A percentile compares a stretch with the other conserved stretches of the same genome.
These are phyloP conservation scores for Ophiostoma tasmaniense DNA, from an alignment of 2,329 filamentous ascomycete genomes.

Conservation along the genomic window DNA sequence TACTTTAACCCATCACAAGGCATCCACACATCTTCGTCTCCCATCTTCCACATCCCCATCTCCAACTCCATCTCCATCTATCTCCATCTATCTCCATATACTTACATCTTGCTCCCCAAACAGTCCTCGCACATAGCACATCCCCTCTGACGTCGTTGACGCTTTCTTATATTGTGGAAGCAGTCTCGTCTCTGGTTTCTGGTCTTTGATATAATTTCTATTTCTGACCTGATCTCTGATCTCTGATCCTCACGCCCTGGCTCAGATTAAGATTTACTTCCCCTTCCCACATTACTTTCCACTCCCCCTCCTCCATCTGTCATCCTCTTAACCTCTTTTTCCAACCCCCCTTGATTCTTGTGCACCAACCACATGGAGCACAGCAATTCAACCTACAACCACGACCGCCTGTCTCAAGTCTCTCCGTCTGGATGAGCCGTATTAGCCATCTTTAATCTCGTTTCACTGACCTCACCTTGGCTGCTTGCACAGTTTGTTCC, in stretches of 20 bases:
- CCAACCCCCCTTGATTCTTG: background rate
- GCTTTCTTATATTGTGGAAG: background rate
- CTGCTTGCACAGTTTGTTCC: background rate
- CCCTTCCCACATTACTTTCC: background rate
- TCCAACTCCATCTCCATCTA: constrained; percentile 23
- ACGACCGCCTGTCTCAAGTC: background rate
- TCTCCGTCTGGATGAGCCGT: background rate
- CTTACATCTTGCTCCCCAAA: background rate
- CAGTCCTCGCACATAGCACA: background rate
- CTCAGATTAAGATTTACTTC: background rate
- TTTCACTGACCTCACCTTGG: background rate
- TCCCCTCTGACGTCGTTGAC: background rate
- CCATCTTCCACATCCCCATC: constrained; percentile 1
- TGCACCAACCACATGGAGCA: background rate
- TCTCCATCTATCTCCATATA: constrained; percentile 30
- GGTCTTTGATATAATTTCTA: background rate
- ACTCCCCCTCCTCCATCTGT: background rate
- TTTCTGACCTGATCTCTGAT: background rate
- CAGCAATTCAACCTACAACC: background rate
- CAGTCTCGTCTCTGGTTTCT: background rate
- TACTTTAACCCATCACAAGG: background rate
- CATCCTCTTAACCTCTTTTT: background rate
- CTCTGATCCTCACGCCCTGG: background rate
- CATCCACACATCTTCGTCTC: constrained; percentile 13
- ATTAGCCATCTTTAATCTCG: background rate